Percentiles rank a stretch among this genome's conserved stretches.
These are phyloP conservation scores for Apiosordaria backusii DNA, from an alignment of 495 filamentous ascomycete genomes.

Conservation along the genomic window DNA sequence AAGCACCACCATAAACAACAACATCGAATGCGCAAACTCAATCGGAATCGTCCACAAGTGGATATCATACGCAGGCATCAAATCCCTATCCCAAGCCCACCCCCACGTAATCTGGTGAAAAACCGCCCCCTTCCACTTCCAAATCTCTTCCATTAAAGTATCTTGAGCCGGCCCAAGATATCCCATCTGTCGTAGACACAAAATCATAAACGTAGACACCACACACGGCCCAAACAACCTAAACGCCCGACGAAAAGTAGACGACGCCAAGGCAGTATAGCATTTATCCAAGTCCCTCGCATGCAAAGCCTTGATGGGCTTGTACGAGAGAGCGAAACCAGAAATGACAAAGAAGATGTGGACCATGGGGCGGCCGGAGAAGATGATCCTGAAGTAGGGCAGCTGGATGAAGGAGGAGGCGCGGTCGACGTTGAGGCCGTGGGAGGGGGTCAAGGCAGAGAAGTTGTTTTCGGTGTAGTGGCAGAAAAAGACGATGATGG, in stretches of 20 bases:
- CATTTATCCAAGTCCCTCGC: conserved; percentile 40
- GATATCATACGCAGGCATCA: conserved; percentile 55
- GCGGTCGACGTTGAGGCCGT: conserved; percentile 42
- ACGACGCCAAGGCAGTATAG: conserved; percentile 49
- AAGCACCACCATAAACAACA: conserved; percentile 58
- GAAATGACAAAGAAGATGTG: conserved; percentile 73
- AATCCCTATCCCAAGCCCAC: conserved; percentile 52
- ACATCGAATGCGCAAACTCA: conserved; percentile 60
- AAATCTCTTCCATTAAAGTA: conserved; percentile 43
- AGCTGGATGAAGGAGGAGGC: conserved; percentile 53
- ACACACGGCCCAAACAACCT: conserved; percentile 62
- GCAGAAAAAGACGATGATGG: conserved; percentile 50
- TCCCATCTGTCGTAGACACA: conserved; percentile 52
- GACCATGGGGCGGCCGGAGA: conserved; percentile 66
- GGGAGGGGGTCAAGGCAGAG: conserved; percentile 33
- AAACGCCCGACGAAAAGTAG: conserved; percentile 60
- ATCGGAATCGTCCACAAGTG: conserved; percentile 68
- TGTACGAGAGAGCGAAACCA: conserved; percentile 64
- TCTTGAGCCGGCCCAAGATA: conserved; percentile 34
- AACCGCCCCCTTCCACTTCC: conserved; percentile 48
- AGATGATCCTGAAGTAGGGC: conserved; percentile 59
- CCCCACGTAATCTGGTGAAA: conserved; percentile 48
- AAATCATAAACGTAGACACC: conserved; percentile 53
- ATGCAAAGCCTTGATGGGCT: conserved; percentile 59
- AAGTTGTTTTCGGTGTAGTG: conserved; percentile 48